Base-by-base conservation (phyloP, 345 rosid species). In the Eutrema japonicum region DNA sequence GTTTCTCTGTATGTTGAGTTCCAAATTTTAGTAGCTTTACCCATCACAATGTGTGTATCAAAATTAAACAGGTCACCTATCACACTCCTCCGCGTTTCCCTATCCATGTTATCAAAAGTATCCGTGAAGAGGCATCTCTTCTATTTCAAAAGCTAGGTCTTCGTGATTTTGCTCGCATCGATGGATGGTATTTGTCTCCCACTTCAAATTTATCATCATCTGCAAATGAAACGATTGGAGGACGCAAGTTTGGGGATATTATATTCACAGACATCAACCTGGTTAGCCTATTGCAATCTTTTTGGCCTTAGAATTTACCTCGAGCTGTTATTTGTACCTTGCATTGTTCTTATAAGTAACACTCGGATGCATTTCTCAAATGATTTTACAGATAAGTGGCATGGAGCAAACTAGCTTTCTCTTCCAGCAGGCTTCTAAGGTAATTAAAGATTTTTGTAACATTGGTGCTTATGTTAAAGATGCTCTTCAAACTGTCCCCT, bases 351-450 rank as follows among this genome's bases (percentile, higher is more conserved):
- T 64, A 40, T 29, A 67, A 13, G 16, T 64, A 48, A 56, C 27
- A 18, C 33, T 32, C 8, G 4, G 12, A 71, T 64, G 38, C 32
- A 22, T 77, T 41, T 46, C 50, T 55, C 10, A 36, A 48, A 27
- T 40, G 75, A 66, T 77, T 49, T 71, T 16, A 66, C 85, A 94
- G 97, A 94, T 94, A 74, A 94, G 98, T 82, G 98, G 97, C 73
- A 91, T 94, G 98, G 97, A 94, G 82, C 98, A 94, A 82, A 91
- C 94, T 27, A 94, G 97, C 82, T 91, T 94, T 78, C 83, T 94
- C 48, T 94, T 91, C 84, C 98, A 91, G 81, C 98, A 94, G 82
- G 96, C 98, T 67, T 94, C 96, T 51, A 91, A 94, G 98, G 98
- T 91, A 82, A 66, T 11, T 64, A 55, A 35, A 30, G 18, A 64